Evolutionary conservation across 2,329 filamentous ascomycete genomes (phyloP).

Genomic region (Calonectria naviculata): DNA sequence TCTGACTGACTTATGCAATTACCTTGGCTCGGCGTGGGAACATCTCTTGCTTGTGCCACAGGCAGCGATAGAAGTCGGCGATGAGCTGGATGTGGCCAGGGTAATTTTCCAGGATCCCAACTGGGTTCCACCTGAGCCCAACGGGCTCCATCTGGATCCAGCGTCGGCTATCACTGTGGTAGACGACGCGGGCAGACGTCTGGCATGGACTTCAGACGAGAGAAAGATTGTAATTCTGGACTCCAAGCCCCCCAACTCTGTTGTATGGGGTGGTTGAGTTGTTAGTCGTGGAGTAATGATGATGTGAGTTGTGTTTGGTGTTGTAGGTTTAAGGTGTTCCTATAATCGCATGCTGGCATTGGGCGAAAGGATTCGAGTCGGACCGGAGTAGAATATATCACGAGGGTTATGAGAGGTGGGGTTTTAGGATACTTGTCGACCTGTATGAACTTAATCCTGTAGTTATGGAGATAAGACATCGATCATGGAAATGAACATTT

Average conservation of each 20-base stretch:
- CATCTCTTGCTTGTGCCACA: conserved; percentile 54
- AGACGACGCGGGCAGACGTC: conserved; percentile 36
- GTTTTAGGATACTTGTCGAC: neutral
- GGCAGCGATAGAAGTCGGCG: conserved; percentile 47
- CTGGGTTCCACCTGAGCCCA: conserved; percentile 48
- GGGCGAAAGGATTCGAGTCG: neutral
- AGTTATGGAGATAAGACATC: too few species aligned
- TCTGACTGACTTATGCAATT: conserved; percentile 54
- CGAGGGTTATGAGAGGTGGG: neutral
- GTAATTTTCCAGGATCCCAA: conserved; percentile 56
- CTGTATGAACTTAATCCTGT: too few species aligned
- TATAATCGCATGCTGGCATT: neutral
- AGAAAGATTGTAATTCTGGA: conserved; percentile 36
- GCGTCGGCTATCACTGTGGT: conserved; percentile 29
- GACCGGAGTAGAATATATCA: neutral
- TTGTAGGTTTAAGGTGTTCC: neutral
- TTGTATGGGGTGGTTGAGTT: neutral
- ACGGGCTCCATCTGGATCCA: conserved; percentile 26
- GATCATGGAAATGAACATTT: too few species aligned
- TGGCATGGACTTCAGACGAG: conserved; percentile 33
- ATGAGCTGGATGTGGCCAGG: conserved; percentile 50
- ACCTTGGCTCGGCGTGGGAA: conserved; percentile 54
- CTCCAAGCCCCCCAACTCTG: conserved; percentile 1
- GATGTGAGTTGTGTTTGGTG: neutral
- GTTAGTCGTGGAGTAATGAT: neutral